Evolutionary conservation across 2,329 filamentous ascomycete genomes (phyloP), one percentile per base, ranked within the genome.

Genomic region (Ophiostoma montium): DNA sequence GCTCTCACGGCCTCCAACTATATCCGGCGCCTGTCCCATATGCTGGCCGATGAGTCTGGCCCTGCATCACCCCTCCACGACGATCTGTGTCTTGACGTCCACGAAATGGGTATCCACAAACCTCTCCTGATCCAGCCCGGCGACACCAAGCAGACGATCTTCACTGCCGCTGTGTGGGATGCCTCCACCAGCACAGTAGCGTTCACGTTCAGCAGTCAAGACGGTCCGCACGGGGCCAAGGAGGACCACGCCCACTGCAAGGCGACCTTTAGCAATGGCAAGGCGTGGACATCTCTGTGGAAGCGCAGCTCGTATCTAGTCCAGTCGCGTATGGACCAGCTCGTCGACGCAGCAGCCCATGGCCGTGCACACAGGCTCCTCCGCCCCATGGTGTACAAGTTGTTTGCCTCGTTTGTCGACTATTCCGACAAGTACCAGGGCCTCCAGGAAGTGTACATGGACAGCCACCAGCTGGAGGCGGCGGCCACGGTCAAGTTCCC

Each of bases 371-470:
- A 84, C 61, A 83, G 84, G 65, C 75, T 88, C 54, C 76, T 82
- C 47, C 78, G 82, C 23, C 82, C 82, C 30, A 76, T 88, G 67
- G 81, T 82, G 13, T 92, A 92, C 72, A 89, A 88, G 66, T 72
- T 78, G 1, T 77, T 78, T 56, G 57, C 63, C 13, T 69, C 72
- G 36, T 63, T 80, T 1, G 76, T 80, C 6, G 73, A 78, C 56
- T 81, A 79, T 54, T 65, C 69, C 13, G 61, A 59, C 9, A 66
- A 67, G 33, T 81, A 75, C 59, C 68, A 67, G 47, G 76, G 75
- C 19, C 78, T 80, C 64, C 69, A 77, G 35, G 72, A 76, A 48
- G 74, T 80, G 9, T 69, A 79, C 35, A 64, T 80, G 8, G 65
- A 71, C 57, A 72, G 69, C 55, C 57, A 60, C 41, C 62, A 63